Conservation (phyloP, 108 stramenopile species). For the Epithemia pelagica region DNA sequence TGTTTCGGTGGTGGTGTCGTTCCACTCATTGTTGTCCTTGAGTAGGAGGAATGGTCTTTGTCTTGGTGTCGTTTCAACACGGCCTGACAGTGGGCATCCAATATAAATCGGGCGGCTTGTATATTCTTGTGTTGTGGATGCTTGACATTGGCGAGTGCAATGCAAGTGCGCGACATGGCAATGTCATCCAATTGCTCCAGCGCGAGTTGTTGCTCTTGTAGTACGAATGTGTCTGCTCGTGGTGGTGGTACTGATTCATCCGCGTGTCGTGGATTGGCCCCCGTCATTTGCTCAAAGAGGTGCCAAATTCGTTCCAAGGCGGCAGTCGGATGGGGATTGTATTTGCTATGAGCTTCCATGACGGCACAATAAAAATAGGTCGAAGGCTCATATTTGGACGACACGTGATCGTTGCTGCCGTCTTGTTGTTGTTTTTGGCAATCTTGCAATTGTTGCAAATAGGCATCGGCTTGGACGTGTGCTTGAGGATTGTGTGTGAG, state of each 20-base stretch:
- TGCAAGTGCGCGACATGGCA: background rate
- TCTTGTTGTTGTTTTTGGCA: background rate
- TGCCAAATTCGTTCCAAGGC: background rate
- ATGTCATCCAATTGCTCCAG: no score
- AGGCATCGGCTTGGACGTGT: background rate
- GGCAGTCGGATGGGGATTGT: background rate
- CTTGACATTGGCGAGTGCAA: background rate
- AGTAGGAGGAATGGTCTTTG: no score
- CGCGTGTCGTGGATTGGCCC: no score
- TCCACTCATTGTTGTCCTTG: no score
- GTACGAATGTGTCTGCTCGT: no score
- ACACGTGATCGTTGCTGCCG: background rate
- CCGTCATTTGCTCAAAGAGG: background rate
- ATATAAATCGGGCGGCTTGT: background rate
- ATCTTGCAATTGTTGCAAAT: background rate
- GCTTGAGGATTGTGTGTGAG: background rate
- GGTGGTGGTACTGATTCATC: no score
- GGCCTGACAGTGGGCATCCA: background rate
- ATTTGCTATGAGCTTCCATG: background rate
- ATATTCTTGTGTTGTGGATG: background rate
- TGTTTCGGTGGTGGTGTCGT: background rate
- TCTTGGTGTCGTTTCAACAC: background rate
- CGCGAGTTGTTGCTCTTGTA: no score
- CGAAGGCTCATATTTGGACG: background rate
- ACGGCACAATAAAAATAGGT: background rate